Evolutionary conservation across 2,329 filamentous ascomycete genomes (phyloP), one percentile per base, ranked within the genome.

Genomic region (Teratosphaeria pseudoeucalypti): DNA sequence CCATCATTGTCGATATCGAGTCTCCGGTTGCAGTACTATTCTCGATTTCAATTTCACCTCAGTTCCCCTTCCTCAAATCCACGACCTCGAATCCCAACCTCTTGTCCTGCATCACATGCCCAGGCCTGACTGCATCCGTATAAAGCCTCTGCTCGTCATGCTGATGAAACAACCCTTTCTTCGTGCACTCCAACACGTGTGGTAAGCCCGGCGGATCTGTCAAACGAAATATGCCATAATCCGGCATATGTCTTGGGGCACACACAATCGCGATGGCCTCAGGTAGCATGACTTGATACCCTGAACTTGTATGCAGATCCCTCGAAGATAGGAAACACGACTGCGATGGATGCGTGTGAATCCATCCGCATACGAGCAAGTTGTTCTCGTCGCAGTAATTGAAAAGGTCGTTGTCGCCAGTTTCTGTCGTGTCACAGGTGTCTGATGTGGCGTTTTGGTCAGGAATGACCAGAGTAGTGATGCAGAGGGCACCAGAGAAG

Each of bases 201-300:
- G 89, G 85, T 66, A 97, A 81, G 0, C 94, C 94, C 0, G 94
- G 92, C 0, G 94, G 94, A 73, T 96, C 89, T 0, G 94, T 99
- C 4, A 99, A 79, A 37, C 94, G 85, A 75, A 97, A 99, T 27
- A 95, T 88, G 55, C 94, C 94, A 77, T 77, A 92, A 84, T 85
- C 88, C 53, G 88, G 89, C 39, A 81, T 79, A 68, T 88, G 90
- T 59, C 82, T 87, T 0, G 94, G 94, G 6, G 94, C 90, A 75
- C 94, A 99, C 47, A 99, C 94, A 68, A 99, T 95, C 3, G 94
- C 94, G 63, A 99, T 91, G 67, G 90, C 95, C 78, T 99, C 94
- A 0, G 91, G 87, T 75, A 97, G 83, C 90, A 96, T 96, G 61
- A 94, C 86, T 74, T 99, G 94, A 72, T 96, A 97, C 11, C 91